Base-by-base conservation (phyloP, 2,329 filamentous ascomycete genomes). In the Fusarium robinianum region DNA sequence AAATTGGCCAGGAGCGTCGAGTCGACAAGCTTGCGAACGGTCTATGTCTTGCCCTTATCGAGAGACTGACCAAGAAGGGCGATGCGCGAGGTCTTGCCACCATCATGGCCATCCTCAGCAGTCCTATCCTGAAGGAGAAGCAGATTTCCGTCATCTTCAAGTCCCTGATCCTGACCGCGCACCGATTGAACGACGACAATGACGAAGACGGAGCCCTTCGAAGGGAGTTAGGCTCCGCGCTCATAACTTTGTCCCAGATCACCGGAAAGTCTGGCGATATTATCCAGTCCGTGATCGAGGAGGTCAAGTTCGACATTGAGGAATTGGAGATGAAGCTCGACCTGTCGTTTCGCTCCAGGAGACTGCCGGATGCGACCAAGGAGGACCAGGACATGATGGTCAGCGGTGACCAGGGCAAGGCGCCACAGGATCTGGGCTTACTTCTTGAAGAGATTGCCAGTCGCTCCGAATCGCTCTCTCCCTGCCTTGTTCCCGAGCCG, bases 261-360 rank as follows among this genome's bases (percentile, higher is more conserved):
- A 74, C 77, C 7, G 79, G 78, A 19, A 74, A 76, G 25, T 71
- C 81, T 15, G 83, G 83, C 9, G 74, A 79, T 17, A 73, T 84
- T n/a, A 80, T 94, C 44, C 77, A 83, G 49, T 75, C 75, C n/a
- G 79, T 84, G 4, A 78, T 92, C 24, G 74, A 81, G 23, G 80
- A 85, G 26, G 78, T 82, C 6, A 79, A 84, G 9, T 77, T 90
- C 47, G 85, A 94, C 59, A 79, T 94, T 30, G 81, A 89, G 48
- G 79, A 83, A 33, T 70, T 94, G 12, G 88, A 94, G 68, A 78
- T 88, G 69, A 85, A 82, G 55, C 74, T 95, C 14, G 84, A 88
- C 41, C 80, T 85, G 7, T 80, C 83, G 8, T 80, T 91, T 49
- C 79, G 85, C 26, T 78, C 79, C 6, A 72, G 57, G 44, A 72